Conservation (phyloP, 2,329 filamentous ascomycete genomes). For the Pseudocercospora cruenta region DNA sequence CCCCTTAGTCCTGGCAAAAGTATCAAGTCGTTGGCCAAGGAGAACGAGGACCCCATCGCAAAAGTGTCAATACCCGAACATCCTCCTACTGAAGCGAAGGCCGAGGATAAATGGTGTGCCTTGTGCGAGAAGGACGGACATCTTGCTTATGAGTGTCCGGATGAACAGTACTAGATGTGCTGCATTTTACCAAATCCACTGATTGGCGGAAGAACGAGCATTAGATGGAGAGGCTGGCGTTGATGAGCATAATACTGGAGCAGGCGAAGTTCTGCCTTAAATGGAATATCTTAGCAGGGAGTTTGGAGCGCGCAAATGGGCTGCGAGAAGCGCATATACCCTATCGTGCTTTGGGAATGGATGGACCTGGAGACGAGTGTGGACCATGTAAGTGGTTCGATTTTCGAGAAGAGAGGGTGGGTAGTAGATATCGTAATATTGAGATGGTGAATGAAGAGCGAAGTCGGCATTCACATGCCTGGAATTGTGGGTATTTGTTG, state of each 20-base stretch:
- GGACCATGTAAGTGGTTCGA: neutral
- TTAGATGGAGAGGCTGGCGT: neutral
- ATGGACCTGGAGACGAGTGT: neutral
- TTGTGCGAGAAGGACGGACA: slow-evolving; percentile 95
- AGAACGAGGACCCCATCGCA: slow-evolving; percentile 23
- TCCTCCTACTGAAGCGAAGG: slow-evolving; percentile 36
- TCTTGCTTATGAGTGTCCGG: slow-evolving; percentile 64
- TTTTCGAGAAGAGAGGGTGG: neutral
- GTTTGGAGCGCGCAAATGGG: neutral
- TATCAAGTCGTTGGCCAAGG: slow-evolving; percentile 18
- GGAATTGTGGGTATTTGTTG: no score
- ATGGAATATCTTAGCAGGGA: neutral
- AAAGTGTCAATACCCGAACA: slow-evolving; percentile 29
- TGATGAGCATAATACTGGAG: neutral
- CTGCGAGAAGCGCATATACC: neutral
- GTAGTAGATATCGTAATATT: neutral
- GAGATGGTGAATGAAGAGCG: neutral
- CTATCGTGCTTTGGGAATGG: neutral
- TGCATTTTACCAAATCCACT: slow-evolving; percentile 8
- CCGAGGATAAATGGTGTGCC: slow-evolving; percentile 92
- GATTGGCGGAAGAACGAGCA: neutral
- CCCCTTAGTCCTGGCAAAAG: slow-evolving; percentile 17
- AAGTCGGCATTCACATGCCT: neutral
- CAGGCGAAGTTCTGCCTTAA: neutral
- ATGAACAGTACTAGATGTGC: slow-evolving; percentile 42